Conservation (phyloP, 108 stramenopile genomes). For the Pseudonitzschia multistriata region DNA sequence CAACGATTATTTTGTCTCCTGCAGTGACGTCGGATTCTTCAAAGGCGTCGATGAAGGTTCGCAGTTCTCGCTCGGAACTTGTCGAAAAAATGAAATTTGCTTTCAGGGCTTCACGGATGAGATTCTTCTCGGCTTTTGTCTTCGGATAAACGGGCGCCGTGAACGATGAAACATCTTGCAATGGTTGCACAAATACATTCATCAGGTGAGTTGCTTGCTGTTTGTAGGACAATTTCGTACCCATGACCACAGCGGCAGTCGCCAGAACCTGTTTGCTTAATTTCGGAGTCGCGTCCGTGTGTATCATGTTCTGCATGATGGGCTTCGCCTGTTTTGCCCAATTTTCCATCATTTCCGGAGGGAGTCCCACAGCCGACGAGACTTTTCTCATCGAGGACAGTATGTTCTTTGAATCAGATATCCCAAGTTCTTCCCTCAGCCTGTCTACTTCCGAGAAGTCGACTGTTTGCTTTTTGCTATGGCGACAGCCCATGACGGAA, state of each 20-base stretch:
- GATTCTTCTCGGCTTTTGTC: slow-evolving; percentile 48
- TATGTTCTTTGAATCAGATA: not conserved
- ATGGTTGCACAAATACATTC: slow-evolving; percentile 50
- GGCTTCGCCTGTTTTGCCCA: slow-evolving; percentile 23
- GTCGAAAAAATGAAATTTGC: slow-evolving; percentile 68
- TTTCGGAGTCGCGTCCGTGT: slow-evolving; percentile 13
- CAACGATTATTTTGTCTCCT: slow-evolving; percentile 61
- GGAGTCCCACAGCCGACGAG: not conserved
- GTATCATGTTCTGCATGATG: slow-evolving; percentile 17
- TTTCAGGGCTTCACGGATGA: slow-evolving; percentile 65
- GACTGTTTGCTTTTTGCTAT: slow-evolving; percentile 4
- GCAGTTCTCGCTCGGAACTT: slow-evolving; percentile 57
- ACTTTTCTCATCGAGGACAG: not conserved
- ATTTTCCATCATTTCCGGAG: slow-evolving; percentile 8
- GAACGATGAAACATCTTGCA: slow-evolving; percentile 39
- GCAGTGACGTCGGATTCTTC: slow-evolving; percentile 43
- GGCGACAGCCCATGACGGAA: slow-evolving; percentile 7
- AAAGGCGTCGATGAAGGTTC: slow-evolving; percentile 75
- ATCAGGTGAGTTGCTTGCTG: slow-evolving; percentile 33
- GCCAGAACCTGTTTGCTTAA: slow-evolving; percentile 22
- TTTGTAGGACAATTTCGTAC: not conserved
- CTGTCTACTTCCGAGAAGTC: slow-evolving; percentile 23
- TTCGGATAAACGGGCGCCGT: slow-evolving; percentile 51
- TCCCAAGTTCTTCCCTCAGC: not conserved
- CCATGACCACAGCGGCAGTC: slow-evolving; percentile 14